Conservation (phyloP, 495 filamentous ascomycete species). For the Penicillium atrosanguineum region DNA sequence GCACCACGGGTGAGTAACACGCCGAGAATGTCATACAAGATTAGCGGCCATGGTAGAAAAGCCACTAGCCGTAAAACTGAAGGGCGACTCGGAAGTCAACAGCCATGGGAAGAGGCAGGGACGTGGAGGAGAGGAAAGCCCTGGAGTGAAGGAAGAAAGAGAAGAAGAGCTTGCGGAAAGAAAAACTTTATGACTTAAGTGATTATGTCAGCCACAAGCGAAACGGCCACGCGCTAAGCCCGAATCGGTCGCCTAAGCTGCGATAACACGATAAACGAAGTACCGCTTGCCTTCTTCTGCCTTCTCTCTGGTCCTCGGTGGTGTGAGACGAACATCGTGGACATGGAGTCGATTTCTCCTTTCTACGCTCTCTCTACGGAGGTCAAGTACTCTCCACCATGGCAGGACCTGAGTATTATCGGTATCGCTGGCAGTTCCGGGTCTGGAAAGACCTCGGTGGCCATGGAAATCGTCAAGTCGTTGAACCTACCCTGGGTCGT, state of each 20-base stretch:
- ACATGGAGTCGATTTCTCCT: constrained; percentile 47
- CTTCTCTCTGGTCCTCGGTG: constrained; percentile 1
- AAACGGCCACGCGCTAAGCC: constrained; percentile 24
- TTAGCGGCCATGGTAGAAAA: constrained; percentile 37
- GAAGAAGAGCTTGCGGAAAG: constrained; percentile 8
- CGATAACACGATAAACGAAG: constrained; percentile 1
- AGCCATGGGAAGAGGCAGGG: constrained; percentile 30
- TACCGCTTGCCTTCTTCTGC: background rate
- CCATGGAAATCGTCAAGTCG: constrained; percentile 83
- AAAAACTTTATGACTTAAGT: constrained; percentile 16
- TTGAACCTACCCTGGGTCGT: constrained; percentile 96
- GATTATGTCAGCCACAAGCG: constrained; percentile 24
- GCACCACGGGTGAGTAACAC: constrained; percentile 31
- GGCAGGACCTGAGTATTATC: constrained; percentile 92
- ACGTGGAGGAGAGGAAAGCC: constrained; percentile 19
- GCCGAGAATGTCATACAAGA: constrained; percentile 42
- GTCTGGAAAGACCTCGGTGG: constrained; percentile 95
- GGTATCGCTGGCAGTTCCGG: constrained; percentile 94
- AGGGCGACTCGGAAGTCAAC: constrained; percentile 26
- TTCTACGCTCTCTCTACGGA: constrained; percentile 41
- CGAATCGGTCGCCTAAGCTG: constrained; percentile 15
- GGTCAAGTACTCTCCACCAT: constrained; percentile 86
- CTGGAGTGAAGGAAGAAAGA: constrained; percentile 10
- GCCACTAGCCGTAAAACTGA: constrained; percentile 21
- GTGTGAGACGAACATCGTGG: constrained; percentile 6